Evolutionary conservation across 805 yeast species (phyloP), one percentile per base, ranked within the genome.

Genomic region (Myxozyma nipponensis): DNA sequence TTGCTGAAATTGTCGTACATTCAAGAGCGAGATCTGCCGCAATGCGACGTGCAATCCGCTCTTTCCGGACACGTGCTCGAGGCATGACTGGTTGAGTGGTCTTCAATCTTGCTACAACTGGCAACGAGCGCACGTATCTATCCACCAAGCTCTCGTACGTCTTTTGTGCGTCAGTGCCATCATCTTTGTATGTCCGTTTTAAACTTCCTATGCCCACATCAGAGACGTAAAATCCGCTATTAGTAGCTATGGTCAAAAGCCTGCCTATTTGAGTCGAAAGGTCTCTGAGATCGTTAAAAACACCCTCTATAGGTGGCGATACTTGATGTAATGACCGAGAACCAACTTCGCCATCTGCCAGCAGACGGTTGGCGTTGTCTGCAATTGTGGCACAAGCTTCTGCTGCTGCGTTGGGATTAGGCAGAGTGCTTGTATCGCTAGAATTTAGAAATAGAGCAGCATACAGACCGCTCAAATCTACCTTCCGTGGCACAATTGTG

Each of bases 121-220:
- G 54, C 17, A 62, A 49, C 2, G 67, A 59, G 10, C 57, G 56
- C 28, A 62, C 55, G 62, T 65, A 64, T 36, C 60, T 50, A 7
- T 49, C 45, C 18, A 47, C 15, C 24, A 62, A 46, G 26, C 53
- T 43, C 6, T 56, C 49, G 36, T 52, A 44, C 4, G 58, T 46
- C 4, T 42, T 49, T 25, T 49, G 50, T 4, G 50, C 39, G 22
- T 52, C 46, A 9, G 38, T n/a, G 5, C 49, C 47, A 22, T 22
- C 22, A 22, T 24, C 4, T 17, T 26, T 44, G 3, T 39, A 25
- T 9, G 28, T 44, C 18, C 39, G 9, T 13, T 7, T 28, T 15
- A 44, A 17, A 17, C 48, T 36, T 21, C 42, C 46, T 9, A 46
- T 32, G 2, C 42, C 48, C 22, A 34, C 18, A 28, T 47, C 43